These are phyloP conservation scores for Paramecium bursaria DNA, from an alignment of 73 alveolate species.

Conservation along the genomic window DNA sequence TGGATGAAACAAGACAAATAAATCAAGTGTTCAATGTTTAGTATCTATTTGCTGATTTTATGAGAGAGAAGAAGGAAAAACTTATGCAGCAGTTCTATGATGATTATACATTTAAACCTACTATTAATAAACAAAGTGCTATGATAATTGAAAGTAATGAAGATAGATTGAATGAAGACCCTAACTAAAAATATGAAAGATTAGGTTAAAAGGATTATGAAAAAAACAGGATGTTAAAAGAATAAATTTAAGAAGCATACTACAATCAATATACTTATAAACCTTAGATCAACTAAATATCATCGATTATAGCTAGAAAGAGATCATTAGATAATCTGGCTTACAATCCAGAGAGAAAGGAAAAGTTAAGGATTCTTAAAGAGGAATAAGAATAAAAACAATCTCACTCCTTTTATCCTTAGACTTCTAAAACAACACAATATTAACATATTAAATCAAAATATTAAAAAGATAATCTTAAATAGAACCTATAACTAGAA, in stretches of 20 bases:
- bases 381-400: slow-evolving; percentile 64
- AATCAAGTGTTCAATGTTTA: slow-evolving; percentile 35
- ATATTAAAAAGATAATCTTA: slow-evolving; percentile 35
- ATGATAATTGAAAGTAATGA: slow-evolving; percentile 62
- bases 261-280: slow-evolving; percentile 58
- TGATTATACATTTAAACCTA: slow-evolving; percentile 59
- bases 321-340: slow-evolving; percentile 60
- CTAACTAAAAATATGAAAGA: slow-evolving; percentile 53
- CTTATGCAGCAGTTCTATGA: slow-evolving; percentile 41
- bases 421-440: slow-evolving; percentile 27
- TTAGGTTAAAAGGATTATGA: slow-evolving; percentile 57
- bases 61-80: slow-evolving; percentile 63
- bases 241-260: slow-evolving; percentile 58
- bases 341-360: slow-evolving; percentile 51
- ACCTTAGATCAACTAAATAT: slow-evolving; percentile 56
- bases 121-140: slow-evolving; percentile 56
- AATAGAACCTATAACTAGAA: slow-evolving; percentile 50
- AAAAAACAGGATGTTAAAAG: slow-evolving; percentile 61
- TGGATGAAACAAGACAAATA: slow-evolving; percentile 17
- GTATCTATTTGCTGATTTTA: slow-evolving; percentile 68
- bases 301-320: slow-evolving; percentile 55
- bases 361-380: slow-evolving; percentile 43
- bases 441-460: slow-evolving; percentile 64
- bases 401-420: slow-evolving; percentile 52
- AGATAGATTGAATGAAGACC: slow-evolving; percentile 58